Conservation (phyloP, 345 rosid species). For the Cochlearia excelsa region DNA sequence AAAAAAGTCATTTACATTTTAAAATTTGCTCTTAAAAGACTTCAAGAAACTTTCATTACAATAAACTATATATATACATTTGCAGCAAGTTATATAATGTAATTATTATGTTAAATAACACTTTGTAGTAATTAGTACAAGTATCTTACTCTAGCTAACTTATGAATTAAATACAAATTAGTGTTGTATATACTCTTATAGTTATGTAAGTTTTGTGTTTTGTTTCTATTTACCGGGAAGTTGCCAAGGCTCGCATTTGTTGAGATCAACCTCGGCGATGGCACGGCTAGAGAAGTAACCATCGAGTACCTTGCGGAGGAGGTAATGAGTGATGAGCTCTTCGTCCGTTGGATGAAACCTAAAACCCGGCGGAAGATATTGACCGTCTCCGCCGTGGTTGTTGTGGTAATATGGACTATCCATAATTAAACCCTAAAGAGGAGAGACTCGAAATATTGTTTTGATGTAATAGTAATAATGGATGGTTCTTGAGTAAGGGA, state of each 20-base stretch:
- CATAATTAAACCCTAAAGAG: constrained; percentile 42
- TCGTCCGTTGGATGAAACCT: constrained; percentile 95
- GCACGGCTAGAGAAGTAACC: constrained; percentile 70
- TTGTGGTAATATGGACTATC: constrained; percentile 44
- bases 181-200: too few species aligned
- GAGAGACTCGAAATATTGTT: constrained; percentile 16
- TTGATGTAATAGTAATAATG: constrained; percentile 24
- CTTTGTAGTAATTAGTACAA: too few species aligned
- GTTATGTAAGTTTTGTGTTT: not conserved
- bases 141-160: too few species aligned
- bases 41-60: not conserved
- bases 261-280: constrained; percentile 89
- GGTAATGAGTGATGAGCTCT: constrained; percentile 83
- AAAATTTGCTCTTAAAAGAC: not conserved
- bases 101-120: too few species aligned
- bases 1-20: constrained; percentile 3
- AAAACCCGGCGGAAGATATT: constrained; percentile 83
- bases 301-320: constrained; percentile 81
- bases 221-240: constrained; percentile 64
- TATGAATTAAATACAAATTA: too few species aligned
- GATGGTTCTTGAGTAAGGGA: constrained; percentile 33
- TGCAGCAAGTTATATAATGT: too few species aligned
- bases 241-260: constrained; percentile 98
- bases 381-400: constrained; percentile 42
- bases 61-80: too few species aligned